Evolutionary conservation across 1,284 basidiomycete species (phyloP), one percentile per base, ranked within the genome.

Genomic region (Boletus nobilissimus): DNA sequence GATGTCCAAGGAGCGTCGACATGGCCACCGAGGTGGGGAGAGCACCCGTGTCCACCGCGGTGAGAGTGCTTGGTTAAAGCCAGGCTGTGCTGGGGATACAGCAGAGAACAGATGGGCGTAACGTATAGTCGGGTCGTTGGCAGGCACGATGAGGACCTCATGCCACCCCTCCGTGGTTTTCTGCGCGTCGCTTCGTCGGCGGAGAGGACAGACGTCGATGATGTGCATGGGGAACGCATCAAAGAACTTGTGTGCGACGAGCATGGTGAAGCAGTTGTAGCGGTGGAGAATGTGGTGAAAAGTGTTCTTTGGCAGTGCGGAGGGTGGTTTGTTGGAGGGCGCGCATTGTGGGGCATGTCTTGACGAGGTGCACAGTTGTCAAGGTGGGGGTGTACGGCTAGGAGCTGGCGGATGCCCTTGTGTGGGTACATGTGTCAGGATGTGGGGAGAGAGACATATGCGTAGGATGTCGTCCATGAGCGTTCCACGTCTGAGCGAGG

Each of bases 201-300:
- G 51, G 62, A 29, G 6, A 19, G 10, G 26, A 83, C 88, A 24
- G 81, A 96, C 97, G 89, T 98, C 94, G 67, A 99, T 89, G 46
- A 98, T 88, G 85, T 99, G 96, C 70, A 99, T 94, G 0, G 98
- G 98, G 70, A 99, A 89, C 0, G 98, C 98, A 84, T 99, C 98
- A 80, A 99, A 99, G 87, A 99, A 99, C 84, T 99, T 98, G 85
- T 99, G 98, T 1, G 98, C 98, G 14, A 99, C 88, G 34, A 98
- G 86, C 88, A 99, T 93, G 0, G 97, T 98, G 85, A 94, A 99
- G 62, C 87, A 88, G 29, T 91, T 89, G 46, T 88, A 84, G 76
- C 89, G 88, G 54, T 79, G 86, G 1, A 90, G 86, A 1, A 99
- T 87, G 51, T 95, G 91, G 51, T 95, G 92, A 14, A 98, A 86